Evolutionary conservation across 1,284 basidiomycete genomes (phyloP), one percentile per base, ranked within the genome.

Genomic region (Thecaphora frezii): DNA sequence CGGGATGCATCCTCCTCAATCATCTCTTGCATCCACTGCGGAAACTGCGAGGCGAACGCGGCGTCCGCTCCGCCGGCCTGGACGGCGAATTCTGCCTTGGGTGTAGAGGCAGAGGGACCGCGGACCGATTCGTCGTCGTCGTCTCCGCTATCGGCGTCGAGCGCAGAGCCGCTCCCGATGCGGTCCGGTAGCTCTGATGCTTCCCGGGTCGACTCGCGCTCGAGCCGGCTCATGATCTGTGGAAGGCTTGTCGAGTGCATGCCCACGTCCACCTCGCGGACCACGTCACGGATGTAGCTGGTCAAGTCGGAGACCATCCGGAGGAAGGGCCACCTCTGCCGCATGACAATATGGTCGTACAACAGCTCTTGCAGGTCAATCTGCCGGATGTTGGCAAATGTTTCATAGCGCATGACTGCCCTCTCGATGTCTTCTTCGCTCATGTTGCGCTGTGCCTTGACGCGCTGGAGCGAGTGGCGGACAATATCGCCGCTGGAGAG

Each of bases 231-330:
- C 18, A 66, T 62, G 51, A 66, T 63, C 19, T 56, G 56, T 23
- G 58, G 58, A 14, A 66, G 36, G 4, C 59, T 59, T 12, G 58
- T 56, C 12, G 64, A 66, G 16, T 58, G 59, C 58, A 66, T 62
- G 12, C 56, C 59, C 1, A 48, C 56, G 51, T 66, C 64, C 19
- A 63, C 64, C 26, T 66, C 64, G n/a, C 64, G 53, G 16, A 66
- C 64, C 12, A 66, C 64, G 37, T 62, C 64, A 3, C 54, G 40
- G 2, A 66, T 56, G 46, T 66, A 66, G 33, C 59, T 53, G 1
- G 64, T 63, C 13, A 69, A 57, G 24, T 69, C 66, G 28, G 59
- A 56, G 1, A 58, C 40, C 58, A 66, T 65, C 37, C 43, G 36
- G 4, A 48, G 51, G 26, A 58, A 59, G 3, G 62, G 58, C 28